These are phyloP conservation scores for Backusella tuberculispora DNA, from an alignment of 192 early-diverging fungal genomes.

Conservation along the genomic window DNA sequence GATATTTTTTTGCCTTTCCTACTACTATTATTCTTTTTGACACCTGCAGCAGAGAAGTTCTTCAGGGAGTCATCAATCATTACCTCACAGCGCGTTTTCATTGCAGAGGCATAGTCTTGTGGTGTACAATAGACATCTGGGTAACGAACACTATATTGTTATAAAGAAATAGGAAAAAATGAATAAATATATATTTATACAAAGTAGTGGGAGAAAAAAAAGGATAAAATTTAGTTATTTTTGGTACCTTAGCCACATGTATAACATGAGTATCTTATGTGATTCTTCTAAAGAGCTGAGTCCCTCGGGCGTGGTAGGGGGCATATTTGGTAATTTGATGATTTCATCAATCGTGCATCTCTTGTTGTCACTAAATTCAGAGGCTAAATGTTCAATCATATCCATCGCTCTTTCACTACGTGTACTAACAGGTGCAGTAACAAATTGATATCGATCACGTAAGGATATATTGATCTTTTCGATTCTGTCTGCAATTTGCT, in stretches of 20 bases:
- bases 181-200: not conserved
- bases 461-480: constrained; percentile 62
- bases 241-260: constrained; percentile 82
- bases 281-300: constrained; percentile 65
- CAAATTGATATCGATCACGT: constrained; percentile 72
- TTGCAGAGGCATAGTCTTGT: constrained; percentile 44
- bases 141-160: constrained; percentile 66
- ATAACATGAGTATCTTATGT: constrained; percentile 82
- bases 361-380: constrained; percentile 34
- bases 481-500: constrained; percentile 64
- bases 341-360: constrained; percentile 54
- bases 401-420: constrained; percentile 34
- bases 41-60: not conserved
- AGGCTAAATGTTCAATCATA: constrained; percentile 24
- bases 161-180: not conserved
- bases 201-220: not conserved
- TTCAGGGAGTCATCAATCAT: constrained; percentile 40
- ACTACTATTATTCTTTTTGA: not conserved
- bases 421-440: constrained; percentile 64
- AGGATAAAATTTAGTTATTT: not conserved
- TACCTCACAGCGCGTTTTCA: constrained; percentile 51
- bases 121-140: constrained; percentile 57
- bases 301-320: constrained; percentile 36
- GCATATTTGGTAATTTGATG: constrained; percentile 49
- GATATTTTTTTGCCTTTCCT: not conserved